phyloP scores from a whole-genome alignment of 2,329 filamentous ascomycete species.

The Talaromyces sp. region DNA sequence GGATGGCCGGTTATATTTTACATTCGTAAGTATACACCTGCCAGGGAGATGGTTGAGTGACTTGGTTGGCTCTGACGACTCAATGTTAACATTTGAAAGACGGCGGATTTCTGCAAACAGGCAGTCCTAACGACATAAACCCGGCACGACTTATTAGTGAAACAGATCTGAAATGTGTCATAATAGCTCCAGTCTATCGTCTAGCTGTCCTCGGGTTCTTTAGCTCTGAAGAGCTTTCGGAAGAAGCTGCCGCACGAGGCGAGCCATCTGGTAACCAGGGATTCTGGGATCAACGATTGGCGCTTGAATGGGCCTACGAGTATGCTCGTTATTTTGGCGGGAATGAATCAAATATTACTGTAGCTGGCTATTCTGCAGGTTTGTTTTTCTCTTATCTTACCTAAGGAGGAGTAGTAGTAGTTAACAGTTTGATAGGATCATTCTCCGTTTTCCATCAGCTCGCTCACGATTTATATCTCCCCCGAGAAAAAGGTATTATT shows the following conservation, averaged over 20 bases:
- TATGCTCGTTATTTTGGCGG: constrained; percentile 51
- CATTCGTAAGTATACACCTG: constrained; percentile 42
- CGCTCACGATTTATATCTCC: constrained; percentile 50
- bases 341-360: constrained; percentile 47
- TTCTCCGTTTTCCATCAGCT: constrained; percentile 55
- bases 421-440: constrained; percentile 34
- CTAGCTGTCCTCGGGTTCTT: constrained; percentile 55
- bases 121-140: constrained; percentile 46
- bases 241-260: constrained; percentile 33
- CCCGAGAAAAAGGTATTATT: constrained; percentile 44
- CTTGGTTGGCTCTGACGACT: no score
- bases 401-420: not conserved
- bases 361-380: constrained; percentile 54
- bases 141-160: constrained; percentile 46
- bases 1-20: constrained; percentile 57
- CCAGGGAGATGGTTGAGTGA: no score
- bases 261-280: constrained; percentile 47
- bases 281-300: constrained; percentile 54
- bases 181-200: constrained; percentile 54
- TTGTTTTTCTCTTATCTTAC: constrained; percentile 4
- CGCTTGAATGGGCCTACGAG: constrained; percentile 52
- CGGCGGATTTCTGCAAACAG: constrained; percentile 55
- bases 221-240: constrained; percentile 44
- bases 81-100: no score
- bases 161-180: constrained; percentile 45